These are phyloP conservation scores for Boletus hoseneyae DNA, from an alignment of 1,284 basidiomycete species.

Conservation along the genomic window DNA sequence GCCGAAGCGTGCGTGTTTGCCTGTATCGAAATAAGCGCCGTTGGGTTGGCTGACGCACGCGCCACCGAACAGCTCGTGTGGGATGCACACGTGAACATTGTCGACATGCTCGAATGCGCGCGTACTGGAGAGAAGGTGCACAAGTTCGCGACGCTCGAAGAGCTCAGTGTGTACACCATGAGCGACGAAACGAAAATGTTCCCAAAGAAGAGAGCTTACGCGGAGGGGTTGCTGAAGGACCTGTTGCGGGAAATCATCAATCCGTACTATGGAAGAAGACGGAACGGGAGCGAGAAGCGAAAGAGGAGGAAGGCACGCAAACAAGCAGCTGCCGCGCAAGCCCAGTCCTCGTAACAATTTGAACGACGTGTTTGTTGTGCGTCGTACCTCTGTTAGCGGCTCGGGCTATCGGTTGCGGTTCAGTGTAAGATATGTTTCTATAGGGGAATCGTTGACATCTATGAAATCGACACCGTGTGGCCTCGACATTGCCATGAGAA, in stretches of 20 bases:
- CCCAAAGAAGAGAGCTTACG: not conserved
- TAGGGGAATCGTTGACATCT: too few species aligned
- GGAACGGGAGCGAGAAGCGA: not conserved
- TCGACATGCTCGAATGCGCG: slow-evolving; percentile 2
- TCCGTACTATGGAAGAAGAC: not conserved
- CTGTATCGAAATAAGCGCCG: not conserved
- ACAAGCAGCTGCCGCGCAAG: not conserved
- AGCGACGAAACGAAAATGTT: not conserved
- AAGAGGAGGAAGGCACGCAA: not conserved
- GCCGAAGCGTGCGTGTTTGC: not conserved
- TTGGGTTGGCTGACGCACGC: not conserved
- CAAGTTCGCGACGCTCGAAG: slow-evolving; percentile 1
- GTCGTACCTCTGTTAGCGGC: too few species aligned
- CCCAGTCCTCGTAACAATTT: not conserved
- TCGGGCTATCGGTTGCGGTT: too few species aligned
- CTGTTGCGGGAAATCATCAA: slow-evolving; percentile 1
- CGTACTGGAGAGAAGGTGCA: not conserved
- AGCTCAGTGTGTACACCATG: not conserved
- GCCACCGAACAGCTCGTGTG: not conserved
- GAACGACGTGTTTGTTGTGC: too few species aligned
- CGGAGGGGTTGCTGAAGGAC: not conserved
- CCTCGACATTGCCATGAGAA: too few species aligned
- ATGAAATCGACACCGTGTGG: too few species aligned
- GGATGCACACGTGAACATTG: slow-evolving; percentile 2
- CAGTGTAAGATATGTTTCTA: too few species aligned